Base-by-base conservation (phyloP, 1,284 basidiomycete species). In the Gomphus bonarii region DNA sequence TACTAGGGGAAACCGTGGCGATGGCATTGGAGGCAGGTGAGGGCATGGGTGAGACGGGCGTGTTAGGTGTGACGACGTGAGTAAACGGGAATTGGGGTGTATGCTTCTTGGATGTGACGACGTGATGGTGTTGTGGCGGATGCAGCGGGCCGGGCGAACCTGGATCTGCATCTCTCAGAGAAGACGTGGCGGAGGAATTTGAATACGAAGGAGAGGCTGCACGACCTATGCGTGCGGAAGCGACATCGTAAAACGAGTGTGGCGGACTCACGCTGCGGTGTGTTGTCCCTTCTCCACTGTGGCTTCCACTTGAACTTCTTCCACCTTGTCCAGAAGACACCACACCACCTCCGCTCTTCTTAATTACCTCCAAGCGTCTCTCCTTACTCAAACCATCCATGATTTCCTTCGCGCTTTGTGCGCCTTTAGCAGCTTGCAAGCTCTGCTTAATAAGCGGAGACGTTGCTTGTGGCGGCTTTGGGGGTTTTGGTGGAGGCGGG, bases 381-480 rank as follows among this genome's bases (percentile, higher is more conserved):
- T 84, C 81, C 60, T 79, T 76, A 65, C 84, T 84, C n/a, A 85
- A 71, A 59, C 78, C 75, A 49, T 79, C 78, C 63, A 87, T 82
- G 0, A 78, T 81, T 54, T 78, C 77, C 67, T 86, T 85, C 67
- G 85, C 71, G 8, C 75, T 76, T 65, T 85, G 80, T 3, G 78
- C 86, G 0, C 79, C 77, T 61, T 84, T 84, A 55, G 77, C 82
- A 3, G 86, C 86, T 56, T 84, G 79, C 1, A 88, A 70, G 22
- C 79, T 81, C 65, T 87, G 85, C 59, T 78, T 78, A 67, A 88
- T 88, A 22, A 88, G 68, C 0, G 75, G 72, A 4, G 76, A 80
- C 22, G 75, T 81, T 44, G 76, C 65, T 42, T 63, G 63, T 30
- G 63, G 54, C n/a, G 54, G 40, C 47, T 60, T 38, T 28, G 60